phyloP scores from a whole-genome alignment of 2,329 filamentous ascomycete species.

The Emergomyces orientalis region DNA sequence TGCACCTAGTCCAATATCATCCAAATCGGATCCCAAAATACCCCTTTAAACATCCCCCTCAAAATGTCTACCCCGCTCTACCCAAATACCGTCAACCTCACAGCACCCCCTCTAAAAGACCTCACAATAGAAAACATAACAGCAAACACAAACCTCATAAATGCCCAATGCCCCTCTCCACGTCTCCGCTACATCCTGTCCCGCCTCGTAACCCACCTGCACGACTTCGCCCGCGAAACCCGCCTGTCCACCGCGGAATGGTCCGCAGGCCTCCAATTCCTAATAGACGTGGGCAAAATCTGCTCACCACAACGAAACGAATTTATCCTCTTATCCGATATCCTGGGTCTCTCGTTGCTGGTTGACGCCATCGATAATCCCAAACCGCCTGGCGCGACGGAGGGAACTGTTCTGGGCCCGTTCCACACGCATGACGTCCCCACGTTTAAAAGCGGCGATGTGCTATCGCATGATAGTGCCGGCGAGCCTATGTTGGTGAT shows the following conservation, averaged over 20 bases:
- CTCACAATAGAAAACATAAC: constrained; percentile 26
- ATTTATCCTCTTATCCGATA: constrained; percentile 74
- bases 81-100: not conserved
- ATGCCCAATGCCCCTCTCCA: constrained; percentile 56
- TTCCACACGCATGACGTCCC: constrained; percentile 76
- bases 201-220: constrained; percentile 64
- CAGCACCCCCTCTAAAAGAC: constrained; percentile 29
- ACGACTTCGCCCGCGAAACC: constrained; percentile 74
- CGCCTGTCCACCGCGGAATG: constrained; percentile 67
- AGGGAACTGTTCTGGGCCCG: constrained; percentile 71
- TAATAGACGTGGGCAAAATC: constrained; percentile 64
- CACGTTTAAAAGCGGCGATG: constrained; percentile 43
- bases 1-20: not conserved
- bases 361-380: constrained; percentile 79
- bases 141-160: constrained; percentile 50
- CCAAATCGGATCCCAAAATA: not conserved
- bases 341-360: constrained; percentile 68
- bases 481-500: constrained; percentile 63
- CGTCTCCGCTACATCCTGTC: constrained; percentile 64
- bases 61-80: not conserved
- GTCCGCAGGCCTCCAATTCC: constrained; percentile 63
- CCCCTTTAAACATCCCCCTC: not conserved
- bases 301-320: constrained; percentile 67
- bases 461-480: constrained; percentile 58
- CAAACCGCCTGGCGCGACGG: constrained; percentile 56